Base-by-base conservation (phyloP, 2,329 filamentous ascomycete genomes). In the Neopestalotiopsis rosae region DNA sequence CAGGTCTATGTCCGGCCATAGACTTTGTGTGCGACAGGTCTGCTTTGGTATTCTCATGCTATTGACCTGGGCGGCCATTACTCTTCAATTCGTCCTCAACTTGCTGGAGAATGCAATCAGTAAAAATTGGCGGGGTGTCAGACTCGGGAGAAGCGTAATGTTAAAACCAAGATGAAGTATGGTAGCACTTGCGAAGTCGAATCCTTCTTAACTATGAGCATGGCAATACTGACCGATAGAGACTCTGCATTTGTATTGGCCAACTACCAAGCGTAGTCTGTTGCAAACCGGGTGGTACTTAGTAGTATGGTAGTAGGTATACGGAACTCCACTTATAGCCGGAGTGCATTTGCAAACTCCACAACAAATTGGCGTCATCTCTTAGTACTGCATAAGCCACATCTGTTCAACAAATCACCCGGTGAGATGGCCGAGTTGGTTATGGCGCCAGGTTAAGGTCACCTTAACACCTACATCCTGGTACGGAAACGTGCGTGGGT, bases 391-490 rank as follows among this genome's bases (percentile, higher is more conserved):
- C 1, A 52, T 52, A 52, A 24, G 45, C 1, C 3, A 4, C 0
- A 3, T 6, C 4, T 20, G 4, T 12, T 3, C 45, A 52, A 52
- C 45, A 52, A 52, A 52, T 24, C n/a, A 52, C 20, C 24, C 45
- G 45, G 45, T 52, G 45, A 52, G 45, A 52, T 52, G 45, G 45
- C 45, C 45, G 45, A 52, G 45, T 52, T 52, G 45, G 45, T 52
- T 52, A 52, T 52, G 45, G 45, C 45, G 45, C 45, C 45, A 52
- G 45, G 45, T 52, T 52, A 52, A 52, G 45, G 45, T 52, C 45
- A 52, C 45, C 45, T 52, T 52, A 52, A 52, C 45, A 24, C 45
- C 45, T 52, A 52, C 6, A n/a, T 52, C 45, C 45, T 52, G 45
- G 45, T 52, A 52, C 45, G 45, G 45, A 52, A 52, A 52, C 45